A percentile compares a stretch with the other conserved stretches of the same genome.
These are phyloP conservation scores for Zygotorulaspora sp. DNA, from an alignment of 805 yeast genomes.

Conservation along the genomic window DNA sequence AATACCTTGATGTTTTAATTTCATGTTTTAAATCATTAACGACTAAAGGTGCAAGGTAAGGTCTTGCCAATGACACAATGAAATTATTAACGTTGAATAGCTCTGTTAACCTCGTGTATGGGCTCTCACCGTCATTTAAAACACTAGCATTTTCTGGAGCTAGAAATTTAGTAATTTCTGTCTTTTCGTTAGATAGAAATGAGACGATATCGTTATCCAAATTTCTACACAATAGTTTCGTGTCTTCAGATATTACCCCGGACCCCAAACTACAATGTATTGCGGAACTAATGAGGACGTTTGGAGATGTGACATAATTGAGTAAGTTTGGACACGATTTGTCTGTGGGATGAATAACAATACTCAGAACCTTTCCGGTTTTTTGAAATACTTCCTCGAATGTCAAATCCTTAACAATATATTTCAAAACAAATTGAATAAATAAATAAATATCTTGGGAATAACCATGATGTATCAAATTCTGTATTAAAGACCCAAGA, in stretches of 20 bases:
- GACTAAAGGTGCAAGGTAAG: slow-evolving; percentile 86
- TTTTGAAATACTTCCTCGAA: slow-evolving; percentile 87
- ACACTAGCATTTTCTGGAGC: slow-evolving; percentile 46
- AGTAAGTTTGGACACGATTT: slow-evolving; percentile 61
- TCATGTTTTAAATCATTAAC: slow-evolving; percentile 77
- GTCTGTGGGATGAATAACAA: slow-evolving; percentile 74
- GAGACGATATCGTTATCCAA: slow-evolving; percentile 59
- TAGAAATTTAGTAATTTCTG: slow-evolving; percentile 31
- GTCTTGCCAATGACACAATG: slow-evolving; percentile 85
- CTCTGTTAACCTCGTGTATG: slow-evolving; percentile 85
- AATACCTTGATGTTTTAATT: slow-evolving; percentile 39
- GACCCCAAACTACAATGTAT: slow-evolving; percentile 80
- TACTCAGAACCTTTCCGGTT: slow-evolving; percentile 75
- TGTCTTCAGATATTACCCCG: slow-evolving; percentile 55
- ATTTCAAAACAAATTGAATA: slow-evolving; percentile 64
- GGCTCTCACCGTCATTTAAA: slow-evolving; percentile 48
- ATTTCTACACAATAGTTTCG: slow-evolving; percentile 54
- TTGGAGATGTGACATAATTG: slow-evolving; percentile 90
- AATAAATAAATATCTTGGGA: slow-evolving; percentile 81
- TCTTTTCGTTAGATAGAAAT: slow-evolving; percentile 41
- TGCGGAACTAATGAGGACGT: slow-evolving; percentile 85
- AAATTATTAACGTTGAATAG: slow-evolving; percentile 93
- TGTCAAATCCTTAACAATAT: slow-evolving; percentile 74
- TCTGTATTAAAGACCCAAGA: slow-evolving; percentile 64
- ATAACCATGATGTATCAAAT: slow-evolving; percentile 73